Evolutionary conservation across 495 filamentous ascomycete species (phyloP).

Genomic region (Penicillium daleae): DNA sequence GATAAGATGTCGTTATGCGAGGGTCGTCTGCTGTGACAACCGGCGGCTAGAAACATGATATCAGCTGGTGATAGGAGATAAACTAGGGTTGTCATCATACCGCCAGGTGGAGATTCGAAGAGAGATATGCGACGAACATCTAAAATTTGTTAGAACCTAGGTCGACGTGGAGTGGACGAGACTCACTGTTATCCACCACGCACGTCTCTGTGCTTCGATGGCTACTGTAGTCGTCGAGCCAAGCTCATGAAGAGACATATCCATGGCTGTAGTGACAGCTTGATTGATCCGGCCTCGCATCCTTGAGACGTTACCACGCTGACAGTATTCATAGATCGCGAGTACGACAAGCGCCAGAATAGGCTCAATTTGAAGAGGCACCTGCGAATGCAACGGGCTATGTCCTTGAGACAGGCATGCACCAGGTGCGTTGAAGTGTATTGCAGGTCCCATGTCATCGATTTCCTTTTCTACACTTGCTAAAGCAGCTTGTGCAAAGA

Average conservation of each 20-base stretch:
- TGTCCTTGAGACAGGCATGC: constrained; percentile 39
- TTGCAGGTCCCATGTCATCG: constrained; percentile 43
- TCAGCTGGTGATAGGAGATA: background rate
- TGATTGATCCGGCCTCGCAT: constrained; percentile 55
- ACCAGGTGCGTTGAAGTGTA: constrained; percentile 19
- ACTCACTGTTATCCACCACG: constrained; percentile 59
- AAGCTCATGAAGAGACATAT: constrained; percentile 46
- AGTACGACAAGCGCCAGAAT: constrained; percentile 54
- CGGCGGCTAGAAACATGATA: constrained; percentile 35
- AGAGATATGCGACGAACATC: constrained; percentile 24
- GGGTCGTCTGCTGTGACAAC: constrained; percentile 47
- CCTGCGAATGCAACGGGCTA: constrained; percentile 45
- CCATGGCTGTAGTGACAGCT: constrained; percentile 50
- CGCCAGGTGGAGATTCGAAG: constrained; percentile 19
- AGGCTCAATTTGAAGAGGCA: constrained; percentile 49
- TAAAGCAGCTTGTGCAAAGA: constrained; percentile 52
- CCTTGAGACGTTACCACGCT: constrained; percentile 56
- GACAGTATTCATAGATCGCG: constrained; percentile 57
- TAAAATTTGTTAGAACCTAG: constrained; percentile 43
- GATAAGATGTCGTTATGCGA: constrained; percentile 52
- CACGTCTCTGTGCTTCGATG: constrained; percentile 51
- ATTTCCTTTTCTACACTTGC: constrained; percentile 50
- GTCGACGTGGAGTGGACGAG: constrained; percentile 30
- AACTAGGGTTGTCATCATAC: constrained; percentile 18
- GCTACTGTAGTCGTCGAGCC: constrained; percentile 36